Conservation (phyloP, 2,329 filamentous ascomycete species). For the Nothophoma quercina region DNA sequence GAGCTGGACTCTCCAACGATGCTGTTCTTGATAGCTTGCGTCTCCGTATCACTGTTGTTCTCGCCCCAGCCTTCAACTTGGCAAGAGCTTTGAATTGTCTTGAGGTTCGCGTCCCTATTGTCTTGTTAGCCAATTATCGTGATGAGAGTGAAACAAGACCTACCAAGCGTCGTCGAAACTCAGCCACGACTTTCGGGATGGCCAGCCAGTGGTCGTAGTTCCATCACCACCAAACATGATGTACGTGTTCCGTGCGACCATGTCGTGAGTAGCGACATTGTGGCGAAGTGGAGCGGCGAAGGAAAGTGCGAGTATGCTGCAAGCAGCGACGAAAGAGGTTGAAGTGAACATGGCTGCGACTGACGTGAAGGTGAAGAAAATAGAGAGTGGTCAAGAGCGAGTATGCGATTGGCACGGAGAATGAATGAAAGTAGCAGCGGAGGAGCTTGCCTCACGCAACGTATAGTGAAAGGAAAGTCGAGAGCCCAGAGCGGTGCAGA, state of each 20-base stretch:
- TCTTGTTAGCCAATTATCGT: slow-evolving; percentile 7
- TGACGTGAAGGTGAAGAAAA: not conserved
- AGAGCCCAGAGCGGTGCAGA: not conserved
- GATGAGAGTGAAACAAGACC: not conserved
- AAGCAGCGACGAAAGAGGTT: slow-evolving; percentile 33
- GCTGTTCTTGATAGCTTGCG: slow-evolving; percentile 47
- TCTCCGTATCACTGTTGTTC: slow-evolving; percentile 52
- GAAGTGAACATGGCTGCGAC: slow-evolving; percentile 25
- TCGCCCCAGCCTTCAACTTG: slow-evolving; percentile 40
- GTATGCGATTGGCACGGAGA: not conserved
- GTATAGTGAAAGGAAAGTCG: slow-evolving; percentile 3
- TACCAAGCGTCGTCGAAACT: slow-evolving; percentile 47
- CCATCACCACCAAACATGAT: slow-evolving; percentile 47
- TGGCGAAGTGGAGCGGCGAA: slow-evolving; percentile 31
- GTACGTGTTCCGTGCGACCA: slow-evolving; percentile 32
- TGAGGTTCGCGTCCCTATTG: slow-evolving; percentile 44
- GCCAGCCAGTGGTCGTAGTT: slow-evolving; percentile 48
- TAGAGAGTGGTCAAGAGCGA: not conserved
- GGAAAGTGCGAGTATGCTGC: slow-evolving; percentile 38
- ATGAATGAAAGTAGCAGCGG: slow-evolving; percentile 11
- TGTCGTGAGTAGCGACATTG: slow-evolving; percentile 16
- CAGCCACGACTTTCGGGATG: slow-evolving; percentile 43
- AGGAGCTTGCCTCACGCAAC: slow-evolving; percentile 17
- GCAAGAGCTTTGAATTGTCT: slow-evolving; percentile 49
- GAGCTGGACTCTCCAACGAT: slow-evolving; percentile 43